phyloP scores from a whole-genome alignment of 306 rosid species.

The Canavalia ensiformis region DNA sequence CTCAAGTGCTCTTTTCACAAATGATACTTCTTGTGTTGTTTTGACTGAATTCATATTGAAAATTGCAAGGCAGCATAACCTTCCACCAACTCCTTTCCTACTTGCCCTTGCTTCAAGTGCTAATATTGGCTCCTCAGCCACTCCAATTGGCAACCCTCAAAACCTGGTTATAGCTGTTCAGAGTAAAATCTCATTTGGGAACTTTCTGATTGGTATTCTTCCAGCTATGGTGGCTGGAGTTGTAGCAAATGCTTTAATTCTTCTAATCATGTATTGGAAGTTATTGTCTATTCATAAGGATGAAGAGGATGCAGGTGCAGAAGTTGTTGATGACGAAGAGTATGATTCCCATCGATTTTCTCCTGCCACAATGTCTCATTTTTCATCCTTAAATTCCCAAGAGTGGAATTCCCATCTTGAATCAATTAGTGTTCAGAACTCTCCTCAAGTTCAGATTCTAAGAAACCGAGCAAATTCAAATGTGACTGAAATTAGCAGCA shows the following conservation, averaged over 20 bases:
- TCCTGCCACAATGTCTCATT: conserved; percentile 73
- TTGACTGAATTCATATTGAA: conserved; percentile 82
- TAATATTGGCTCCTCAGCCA: conserved; percentile 81
- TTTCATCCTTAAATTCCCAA: conserved; percentile 56
- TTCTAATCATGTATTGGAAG: conserved; percentile 67
- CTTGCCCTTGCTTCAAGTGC: conserved; percentile 89
- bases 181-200: conserved; percentile 70
- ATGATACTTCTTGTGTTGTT: conserved; percentile 81
- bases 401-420: conserved; percentile 56
- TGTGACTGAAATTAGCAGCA: conserved; percentile 51
- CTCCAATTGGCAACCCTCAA: conserved; percentile 88
- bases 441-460: conserved; percentile 54
- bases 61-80: conserved; percentile 77
- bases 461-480: conserved; percentile 51
- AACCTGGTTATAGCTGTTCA: conserved; percentile 77
- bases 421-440: conserved; percentile 37
- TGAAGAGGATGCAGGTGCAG: conserved; percentile 62
- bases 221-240: conserved; percentile 79
- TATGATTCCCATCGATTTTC: conserved; percentile 71
- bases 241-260: conserved; percentile 59
- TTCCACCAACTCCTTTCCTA: conserved; percentile 81
- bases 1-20: conserved; percentile 83
- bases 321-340: conserved; percentile 57
- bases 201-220: conserved; percentile 67
- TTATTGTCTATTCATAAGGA: conserved; percentile 60